Evolutionary conservation across 2,329 filamentous ascomycete genomes (phyloP), one percentile per base, ranked within the genome.

Genomic region (Diaporthe amygdali): DNA sequence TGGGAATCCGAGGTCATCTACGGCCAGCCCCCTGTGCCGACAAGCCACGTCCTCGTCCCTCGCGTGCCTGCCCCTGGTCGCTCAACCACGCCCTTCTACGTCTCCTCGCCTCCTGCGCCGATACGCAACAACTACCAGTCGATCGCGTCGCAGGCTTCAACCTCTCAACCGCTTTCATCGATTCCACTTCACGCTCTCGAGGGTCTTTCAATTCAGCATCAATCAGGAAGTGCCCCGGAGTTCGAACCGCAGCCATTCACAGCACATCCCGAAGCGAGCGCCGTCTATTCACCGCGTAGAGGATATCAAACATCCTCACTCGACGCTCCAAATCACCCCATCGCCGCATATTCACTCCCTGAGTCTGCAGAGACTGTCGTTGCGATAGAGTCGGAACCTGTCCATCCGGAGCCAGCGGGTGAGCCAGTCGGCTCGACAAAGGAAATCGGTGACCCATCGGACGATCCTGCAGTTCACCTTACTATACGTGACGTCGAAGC

Each of bases 381-480:
- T 59, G 49, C 66, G 52, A 68, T 68, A 68, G 66, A 49, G 41
- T 68, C 66, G 44, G 39, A 2, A 10, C 14, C 30, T 59, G 66
- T 51, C 66, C 34, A 49, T 17, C 52, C 52, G 12, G 32, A n/a
- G 41, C 34, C 34, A 15, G 66, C 41, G 47, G 66, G 34, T 32
- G 30, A 49, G 30, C 30, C n/a, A 15, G 17, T 30, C 34, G 44
- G 44, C 14, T 37, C 44, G 41, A 25, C 41, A 34, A 17, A 27
- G 10, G 41, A 10, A 47, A 10, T 34, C 27, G 44, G 20, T 7
- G 7, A 41, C 15, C n/a, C 44, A 41, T 37, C 52, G 52, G 52
- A 37, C 22, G 66, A 68, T 15, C 44, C 66, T 51, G 17, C 20
- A 22, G 12, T 30, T 17, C 52, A 59, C 32, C 32, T 34, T 39